Evolutionary conservation across 176 grass and related monocot species (phyloP).

Genomic region (Rhynchospora tenuis): DNA sequence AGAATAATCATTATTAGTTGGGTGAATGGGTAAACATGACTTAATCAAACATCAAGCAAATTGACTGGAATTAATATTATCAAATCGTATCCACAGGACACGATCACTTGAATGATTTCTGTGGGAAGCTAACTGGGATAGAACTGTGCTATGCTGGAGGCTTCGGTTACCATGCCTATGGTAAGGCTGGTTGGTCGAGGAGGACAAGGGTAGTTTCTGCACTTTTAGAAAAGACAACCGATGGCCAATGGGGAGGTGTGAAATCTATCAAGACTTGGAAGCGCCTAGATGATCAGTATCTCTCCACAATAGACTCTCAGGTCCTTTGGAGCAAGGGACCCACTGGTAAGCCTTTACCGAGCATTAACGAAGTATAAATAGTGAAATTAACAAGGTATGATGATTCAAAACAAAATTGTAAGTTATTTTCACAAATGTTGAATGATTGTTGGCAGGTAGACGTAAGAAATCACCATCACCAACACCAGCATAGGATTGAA

Average conservation of each 20-base stretch:
- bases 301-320: slow-evolving; percentile 73
- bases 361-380: slow-evolving; percentile 4
- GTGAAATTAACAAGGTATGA: not conserved
- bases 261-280: slow-evolving; percentile 99
- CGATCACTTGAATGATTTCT: slow-evolving; percentile 91
- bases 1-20: not conserved
- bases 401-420: not conserved
- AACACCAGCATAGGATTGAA: slow-evolving; percentile 26
- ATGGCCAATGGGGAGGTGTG: slow-evolving; percentile 60
- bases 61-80: not conserved
- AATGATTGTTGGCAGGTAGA: slow-evolving; percentile 45
- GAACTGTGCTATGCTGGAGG: slow-evolving; percentile 87
- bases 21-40: not conserved
- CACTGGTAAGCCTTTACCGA: slow-evolving; percentile 41
- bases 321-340: slow-evolving; percentile 76
- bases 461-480: slow-evolving; percentile 34
- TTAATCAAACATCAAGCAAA: not conserved
- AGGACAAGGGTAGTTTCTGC: slow-evolving; percentile 87
- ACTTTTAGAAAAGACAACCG: slow-evolving; percentile 51
- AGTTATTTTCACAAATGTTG: not conserved
- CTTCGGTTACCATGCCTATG: slow-evolving; percentile 99
- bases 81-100: slow-evolving; percentile 34
- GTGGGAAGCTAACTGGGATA: slow-evolving; percentile 67
- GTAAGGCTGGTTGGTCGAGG: slow-evolving; percentile 87
- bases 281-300: slow-evolving; percentile 69